Conservation (phyloP, 257 asterid genomes). For the Penstemon davidsonii region DNA sequence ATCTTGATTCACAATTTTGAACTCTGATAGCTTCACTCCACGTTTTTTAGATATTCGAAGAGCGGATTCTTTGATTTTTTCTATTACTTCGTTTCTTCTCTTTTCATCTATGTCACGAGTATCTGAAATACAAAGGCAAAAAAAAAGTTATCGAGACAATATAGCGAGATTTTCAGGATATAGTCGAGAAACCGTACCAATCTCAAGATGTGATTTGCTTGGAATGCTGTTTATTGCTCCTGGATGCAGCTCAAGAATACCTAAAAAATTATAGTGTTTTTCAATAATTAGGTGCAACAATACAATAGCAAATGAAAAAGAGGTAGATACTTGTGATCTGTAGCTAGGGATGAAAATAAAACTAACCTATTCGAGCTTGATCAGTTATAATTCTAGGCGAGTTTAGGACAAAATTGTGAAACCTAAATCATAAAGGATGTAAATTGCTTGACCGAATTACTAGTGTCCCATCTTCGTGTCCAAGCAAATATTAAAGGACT, state of each 20-base stretch:
- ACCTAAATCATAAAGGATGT: too few relatives aligned
- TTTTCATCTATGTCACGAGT: conserved; percentile 85
- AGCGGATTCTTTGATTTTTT: conserved; percentile 69
- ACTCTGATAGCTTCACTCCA: conserved; percentile 63
- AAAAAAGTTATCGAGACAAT: background rate
- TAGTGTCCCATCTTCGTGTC: too few relatives aligned
- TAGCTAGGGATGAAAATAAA: too few relatives aligned
- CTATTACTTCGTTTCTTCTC: conserved; percentile 69
- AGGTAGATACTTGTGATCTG: background rate
- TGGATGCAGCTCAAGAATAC: conserved; percentile 92
- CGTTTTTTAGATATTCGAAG: conserved; percentile 57
- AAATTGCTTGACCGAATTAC: too few relatives aligned
- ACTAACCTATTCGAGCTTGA: too few relatives aligned
- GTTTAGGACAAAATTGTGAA: too few relatives aligned
- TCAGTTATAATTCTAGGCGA: too few relatives aligned
- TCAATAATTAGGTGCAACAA: background rate
- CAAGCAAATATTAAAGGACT: too few relatives aligned
- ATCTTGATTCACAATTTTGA: conserved; percentile 83
- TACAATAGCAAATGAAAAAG: background rate
- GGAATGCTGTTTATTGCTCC: conserved; percentile 99
- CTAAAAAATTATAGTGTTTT: conserved; percentile 34
- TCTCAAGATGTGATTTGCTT: conserved; percentile 87
- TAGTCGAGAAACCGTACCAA: conserved; percentile 47
- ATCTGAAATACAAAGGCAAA: conserved; percentile 41
- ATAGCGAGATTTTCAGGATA: background rate